Evolutionary conservation across 495 filamentous ascomycete species (phyloP).

Genomic region (Aspergillus bertholletiae): DNA sequence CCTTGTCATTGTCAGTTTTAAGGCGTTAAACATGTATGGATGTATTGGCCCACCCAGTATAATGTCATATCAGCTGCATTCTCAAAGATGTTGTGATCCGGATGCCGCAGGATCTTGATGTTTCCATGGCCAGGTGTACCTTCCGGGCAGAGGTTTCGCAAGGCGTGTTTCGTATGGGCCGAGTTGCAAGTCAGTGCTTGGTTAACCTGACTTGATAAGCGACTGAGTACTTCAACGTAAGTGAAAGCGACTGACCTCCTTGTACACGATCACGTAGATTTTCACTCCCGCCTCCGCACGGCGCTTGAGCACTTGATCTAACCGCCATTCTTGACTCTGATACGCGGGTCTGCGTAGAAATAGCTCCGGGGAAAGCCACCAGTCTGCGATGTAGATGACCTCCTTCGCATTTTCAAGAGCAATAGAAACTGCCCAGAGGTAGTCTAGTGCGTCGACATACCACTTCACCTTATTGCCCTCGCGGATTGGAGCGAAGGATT

Average conservation of each 20-base stretch:
- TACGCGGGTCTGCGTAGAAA: conserved; percentile 84
- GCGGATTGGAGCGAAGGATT: conserved; percentile 80
- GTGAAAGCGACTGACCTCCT: conserved; percentile 53
- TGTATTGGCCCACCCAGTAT: conserved; percentile 63
- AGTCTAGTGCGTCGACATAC: conserved; percentile 93
- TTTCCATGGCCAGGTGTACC: conserved; percentile 79
- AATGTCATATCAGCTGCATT: conserved; percentile 96
- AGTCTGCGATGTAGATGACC: conserved; percentile 92
- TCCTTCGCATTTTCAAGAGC: conserved; percentile 86
- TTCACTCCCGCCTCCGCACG: conserved; percentile 89
- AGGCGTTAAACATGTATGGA: background rate
- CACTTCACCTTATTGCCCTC: conserved; percentile 89
- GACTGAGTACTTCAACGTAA: background rate
- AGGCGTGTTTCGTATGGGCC: conserved; percentile 84
- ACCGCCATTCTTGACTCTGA: conserved; percentile 77
- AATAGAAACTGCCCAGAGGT: conserved; percentile 86
- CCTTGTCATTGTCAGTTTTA: conserved; percentile 32
- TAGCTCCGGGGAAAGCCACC: conserved; percentile 94
- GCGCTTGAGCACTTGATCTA: conserved; percentile 84
- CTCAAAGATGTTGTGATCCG: conserved; percentile 91
- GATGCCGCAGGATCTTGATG: conserved; percentile 86
- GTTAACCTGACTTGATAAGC: conserved; percentile 42
- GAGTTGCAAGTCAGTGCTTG: conserved; percentile 90
- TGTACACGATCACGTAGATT: conserved; percentile 92
- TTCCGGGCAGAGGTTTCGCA: conserved; percentile 75